Base-by-base conservation (phyloP, 164 flowering plant species). In the Taxillus chinensis region DNA sequence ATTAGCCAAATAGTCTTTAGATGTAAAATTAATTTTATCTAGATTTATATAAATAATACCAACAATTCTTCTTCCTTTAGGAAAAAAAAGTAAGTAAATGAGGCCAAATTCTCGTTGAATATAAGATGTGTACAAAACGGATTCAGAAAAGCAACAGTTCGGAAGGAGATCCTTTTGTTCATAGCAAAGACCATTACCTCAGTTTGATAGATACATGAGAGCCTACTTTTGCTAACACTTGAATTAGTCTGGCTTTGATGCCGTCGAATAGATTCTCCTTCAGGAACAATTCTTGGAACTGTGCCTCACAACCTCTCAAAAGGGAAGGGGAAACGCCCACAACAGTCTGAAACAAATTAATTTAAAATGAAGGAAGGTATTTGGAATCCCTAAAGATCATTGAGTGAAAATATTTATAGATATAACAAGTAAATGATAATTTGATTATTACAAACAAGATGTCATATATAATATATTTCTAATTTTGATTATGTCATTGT, bases 251-350 rank as follows among this genome's bases (percentile, higher is more conserved):
- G 27, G 27, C 27, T 27, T 27, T 27, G 27, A 27, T 27, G 15
- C 75, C 86, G 68, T 59, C 59, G 51, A 73, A 62, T 37, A 75
- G 67, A 65, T 66, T 65, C 50, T 69, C 73, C 67, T 81, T 73
- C 12, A 66, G 64, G 53, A 93, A 62, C 58, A 86, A 66, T 61
- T 12, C 64, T 56, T n/a, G 67, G 45, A 90, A 77, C 71, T 67
- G 67, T 60, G 67, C 67, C 72, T 93, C 97, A 38, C 79, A 82
- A 63, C 90, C 95, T 76, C 78, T 81, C 72, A 90, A 67, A 51
- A 90, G 79, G 15, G 75, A 64, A 9, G 99, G 99, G 64, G 75
- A 89, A 63, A 67, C 65, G 68, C 74, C 72, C 62, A 82, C 63
- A 57, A 91, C 73, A 62, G 67, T 80, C 99, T 93, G 67, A 11